phyloP scores from a whole-genome alignment of 78 protist genomes.

The Anaeramoeba ignava region DNA sequence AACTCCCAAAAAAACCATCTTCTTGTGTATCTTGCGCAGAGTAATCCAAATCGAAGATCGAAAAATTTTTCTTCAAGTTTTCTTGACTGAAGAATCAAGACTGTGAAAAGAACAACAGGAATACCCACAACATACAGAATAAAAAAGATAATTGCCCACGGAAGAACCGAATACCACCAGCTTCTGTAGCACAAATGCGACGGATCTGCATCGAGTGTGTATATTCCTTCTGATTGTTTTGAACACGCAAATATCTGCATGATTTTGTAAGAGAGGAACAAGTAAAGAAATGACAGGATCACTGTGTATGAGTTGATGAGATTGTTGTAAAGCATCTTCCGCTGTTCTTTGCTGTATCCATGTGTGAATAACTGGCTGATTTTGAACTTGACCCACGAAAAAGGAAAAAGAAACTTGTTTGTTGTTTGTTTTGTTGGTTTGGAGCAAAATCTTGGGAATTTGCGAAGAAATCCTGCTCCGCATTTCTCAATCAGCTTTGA shows the following conservation, averaged over 20 bases:
- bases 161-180: background rate
- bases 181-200: background rate
- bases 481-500: background rate
- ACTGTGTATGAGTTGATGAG: background rate
- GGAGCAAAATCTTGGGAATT: background rate
- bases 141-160: background rate
- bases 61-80: background rate
- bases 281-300: background rate
- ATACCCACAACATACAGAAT: background rate
- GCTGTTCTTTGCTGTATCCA: background rate
- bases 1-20: background rate
- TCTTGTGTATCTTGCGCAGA: background rate
- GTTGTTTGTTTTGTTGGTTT: background rate
- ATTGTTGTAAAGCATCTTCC: background rate
- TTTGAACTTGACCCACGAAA: background rate
- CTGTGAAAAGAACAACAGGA: background rate
- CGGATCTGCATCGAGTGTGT: background rate
- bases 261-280: background rate
- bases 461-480: background rate
- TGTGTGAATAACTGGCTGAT: background rate
- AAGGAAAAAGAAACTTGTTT: background rate
- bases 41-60: background rate
- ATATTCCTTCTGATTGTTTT: background rate
- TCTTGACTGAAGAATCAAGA: background rate
- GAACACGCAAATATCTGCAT: background rate